phyloP scores from a whole-genome alignment of 495 filamentous ascomycete species.

The Tuber calosporum region DNA sequence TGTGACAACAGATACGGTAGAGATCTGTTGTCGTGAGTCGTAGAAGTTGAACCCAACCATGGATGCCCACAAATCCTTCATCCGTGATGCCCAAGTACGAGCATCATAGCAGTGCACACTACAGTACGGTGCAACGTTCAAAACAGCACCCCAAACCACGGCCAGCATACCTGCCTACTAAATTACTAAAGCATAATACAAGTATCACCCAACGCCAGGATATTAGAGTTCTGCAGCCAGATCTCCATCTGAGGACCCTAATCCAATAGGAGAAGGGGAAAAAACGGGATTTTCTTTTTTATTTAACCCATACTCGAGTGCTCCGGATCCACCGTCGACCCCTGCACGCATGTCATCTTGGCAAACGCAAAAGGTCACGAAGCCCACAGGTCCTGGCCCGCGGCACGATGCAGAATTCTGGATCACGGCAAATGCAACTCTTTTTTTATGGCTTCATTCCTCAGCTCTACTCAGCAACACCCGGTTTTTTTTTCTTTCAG shows the following conservation, averaged over 20 bases:
- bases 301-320: too few species aligned
- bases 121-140: not conserved
- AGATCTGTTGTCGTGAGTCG: not conserved
- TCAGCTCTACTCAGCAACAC: not conserved
- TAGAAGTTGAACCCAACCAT: not conserved
- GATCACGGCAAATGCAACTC: not conserved
- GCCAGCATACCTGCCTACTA: not conserved
- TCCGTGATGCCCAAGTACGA: too few species aligned
- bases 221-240: not conserved
- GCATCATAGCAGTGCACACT: too few species aligned
- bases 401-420: not conserved
- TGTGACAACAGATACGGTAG: not conserved
- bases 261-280: not conserved
- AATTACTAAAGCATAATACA: too few species aligned
- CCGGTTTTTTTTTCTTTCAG: not conserved
- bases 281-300: too few species aligned
- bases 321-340: not conserved
- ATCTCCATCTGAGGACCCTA: not conserved
- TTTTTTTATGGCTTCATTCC: not conserved
- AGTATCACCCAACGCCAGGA: not conserved
- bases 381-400: not conserved
- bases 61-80: not conserved
- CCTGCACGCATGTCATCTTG: not conserved
- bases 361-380: not conserved
- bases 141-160: not conserved